phyloP scores from a whole-genome alignment of 2,329 filamentous ascomycete species.

The Escovopsis weberi region DNA sequence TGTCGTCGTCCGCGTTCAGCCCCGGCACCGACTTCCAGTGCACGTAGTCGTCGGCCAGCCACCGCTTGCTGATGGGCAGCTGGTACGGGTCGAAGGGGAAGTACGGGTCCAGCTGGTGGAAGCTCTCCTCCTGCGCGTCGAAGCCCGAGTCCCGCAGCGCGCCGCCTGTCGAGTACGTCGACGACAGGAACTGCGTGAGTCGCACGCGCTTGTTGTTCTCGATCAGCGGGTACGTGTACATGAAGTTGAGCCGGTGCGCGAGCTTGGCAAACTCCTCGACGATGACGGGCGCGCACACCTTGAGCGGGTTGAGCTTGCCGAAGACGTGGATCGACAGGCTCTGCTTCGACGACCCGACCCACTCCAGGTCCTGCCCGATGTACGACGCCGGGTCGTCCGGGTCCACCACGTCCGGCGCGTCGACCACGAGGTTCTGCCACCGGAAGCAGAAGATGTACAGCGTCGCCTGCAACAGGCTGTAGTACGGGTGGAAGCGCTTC shows the following conservation, averaged over 20 bases:
- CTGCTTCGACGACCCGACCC: constrained; percentile 61
- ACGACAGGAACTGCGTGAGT: constrained; percentile 52
- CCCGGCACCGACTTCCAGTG: constrained; percentile 65
- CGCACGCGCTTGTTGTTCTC: constrained; percentile 87
- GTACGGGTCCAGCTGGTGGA: constrained; percentile 79
- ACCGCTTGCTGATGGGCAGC: constrained; percentile 70
- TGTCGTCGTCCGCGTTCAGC: constrained; percentile 42
- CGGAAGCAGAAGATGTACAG: constrained; percentile 97
- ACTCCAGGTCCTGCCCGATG: constrained; percentile 58
- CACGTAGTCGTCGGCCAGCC: constrained; percentile 76
- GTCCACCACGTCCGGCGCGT: constrained; percentile 44
- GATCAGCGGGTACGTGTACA: constrained; percentile 78
- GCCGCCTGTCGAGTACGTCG: constrained; percentile 40
- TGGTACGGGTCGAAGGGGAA: constrained; percentile 98
- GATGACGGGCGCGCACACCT: constrained; percentile 82
- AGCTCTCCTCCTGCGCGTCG: constrained; percentile 52
- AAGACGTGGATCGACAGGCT: constrained; percentile 65
- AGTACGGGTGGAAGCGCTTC: constrained; percentile 70
- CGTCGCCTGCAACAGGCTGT: constrained; percentile 74
- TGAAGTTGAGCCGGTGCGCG: constrained; percentile 68
- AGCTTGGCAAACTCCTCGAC: constrained; percentile 86
- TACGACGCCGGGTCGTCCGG: constrained; percentile 46
- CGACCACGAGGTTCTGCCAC: constrained; percentile 75
- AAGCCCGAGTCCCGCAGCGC: constrained; percentile 35
- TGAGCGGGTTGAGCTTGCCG: constrained; percentile 83